phyloP scores from a whole-genome alignment of 2,329 filamentous ascomycete species.

The Calonectria fujianensis region DNA sequence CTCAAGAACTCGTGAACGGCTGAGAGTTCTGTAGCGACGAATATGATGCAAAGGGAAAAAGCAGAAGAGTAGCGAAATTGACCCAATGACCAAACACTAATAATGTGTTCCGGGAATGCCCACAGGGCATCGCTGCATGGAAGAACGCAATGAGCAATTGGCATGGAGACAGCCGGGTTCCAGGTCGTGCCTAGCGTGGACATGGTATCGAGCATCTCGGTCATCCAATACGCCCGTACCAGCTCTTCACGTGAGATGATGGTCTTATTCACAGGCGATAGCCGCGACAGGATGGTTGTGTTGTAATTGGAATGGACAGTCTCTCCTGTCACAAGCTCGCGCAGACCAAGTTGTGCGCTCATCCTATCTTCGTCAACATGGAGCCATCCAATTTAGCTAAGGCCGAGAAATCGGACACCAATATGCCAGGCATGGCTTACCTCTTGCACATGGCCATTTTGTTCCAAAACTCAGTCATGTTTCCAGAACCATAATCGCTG shows the following conservation, averaged over 20 bases:
- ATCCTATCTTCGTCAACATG: neutral
- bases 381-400: neutral
- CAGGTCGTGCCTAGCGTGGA: neutral
- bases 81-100: conserved; percentile 4
- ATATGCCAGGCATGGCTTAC: neutral
- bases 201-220: conserved; percentile 6
- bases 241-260: neutral
- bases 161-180: neutral
- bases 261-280: neutral
- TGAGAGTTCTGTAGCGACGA: neutral
- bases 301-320: neutral
- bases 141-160: neutral
- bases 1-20: conserved; percentile 3
- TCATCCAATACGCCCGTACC: conserved; percentile 6
- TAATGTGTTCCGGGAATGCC: conserved; percentile 10
- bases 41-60: conserved; percentile 4
- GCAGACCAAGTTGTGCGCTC: conserved; percentile 5
- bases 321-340: neutral
- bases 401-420: neutral
- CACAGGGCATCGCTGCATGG: neutral
- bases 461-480: conserved; percentile 19
- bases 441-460: conserved; percentile 1
- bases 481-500: neutral
- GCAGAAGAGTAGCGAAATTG: conserved; percentile 6
- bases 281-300: neutral